Evolutionary conservation across 441 rosid genomes (phyloP).

Genomic region (Populus hybrid): DNA sequence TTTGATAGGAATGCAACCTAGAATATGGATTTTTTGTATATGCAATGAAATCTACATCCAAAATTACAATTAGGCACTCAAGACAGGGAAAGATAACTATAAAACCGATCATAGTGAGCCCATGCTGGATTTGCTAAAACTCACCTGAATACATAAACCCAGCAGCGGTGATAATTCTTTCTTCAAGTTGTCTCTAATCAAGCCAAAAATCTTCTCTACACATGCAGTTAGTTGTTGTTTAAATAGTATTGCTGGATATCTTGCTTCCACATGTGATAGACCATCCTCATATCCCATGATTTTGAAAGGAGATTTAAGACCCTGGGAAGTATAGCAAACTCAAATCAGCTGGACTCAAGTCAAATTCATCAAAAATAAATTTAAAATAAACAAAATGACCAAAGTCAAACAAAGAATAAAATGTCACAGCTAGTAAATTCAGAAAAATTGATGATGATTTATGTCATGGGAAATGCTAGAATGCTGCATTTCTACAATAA

Average conservation of each 20-base stretch:
- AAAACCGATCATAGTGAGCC: neutral
- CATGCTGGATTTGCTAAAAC: slow-evolving; percentile 6
- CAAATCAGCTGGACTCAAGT: slow-evolving; percentile 1
- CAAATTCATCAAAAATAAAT: neutral
- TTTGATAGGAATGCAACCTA: neutral
- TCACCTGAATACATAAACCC: slow-evolving; percentile 88
- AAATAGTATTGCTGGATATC: slow-evolving; percentile 91
- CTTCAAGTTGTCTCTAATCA: slow-evolving; percentile 94
- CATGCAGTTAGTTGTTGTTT: slow-evolving; percentile 98
- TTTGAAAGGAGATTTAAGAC: slow-evolving; percentile 81
- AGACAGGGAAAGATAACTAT: neutral
- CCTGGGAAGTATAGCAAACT: slow-evolving; percentile 38
- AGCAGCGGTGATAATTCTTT: slow-evolving; percentile 88
- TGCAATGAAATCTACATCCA: neutral
- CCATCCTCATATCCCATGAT: slow-evolving; percentile 72
- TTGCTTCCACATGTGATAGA: slow-evolving; percentile 77
- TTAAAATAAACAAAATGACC: neutral
- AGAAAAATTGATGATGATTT: neutral
- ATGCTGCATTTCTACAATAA: neutral
- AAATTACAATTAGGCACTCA: neutral
- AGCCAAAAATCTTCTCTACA: slow-evolving; percentile 97
- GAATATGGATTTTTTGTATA: neutral
- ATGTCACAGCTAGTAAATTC: neutral
- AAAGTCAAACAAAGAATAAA: neutral
- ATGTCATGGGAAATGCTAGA: neutral